These are phyloP conservation scores for Trichaptum fuscoviolaceum DNA, from an alignment of 768 basidiomycete genomes.

Conservation along the genomic window DNA sequence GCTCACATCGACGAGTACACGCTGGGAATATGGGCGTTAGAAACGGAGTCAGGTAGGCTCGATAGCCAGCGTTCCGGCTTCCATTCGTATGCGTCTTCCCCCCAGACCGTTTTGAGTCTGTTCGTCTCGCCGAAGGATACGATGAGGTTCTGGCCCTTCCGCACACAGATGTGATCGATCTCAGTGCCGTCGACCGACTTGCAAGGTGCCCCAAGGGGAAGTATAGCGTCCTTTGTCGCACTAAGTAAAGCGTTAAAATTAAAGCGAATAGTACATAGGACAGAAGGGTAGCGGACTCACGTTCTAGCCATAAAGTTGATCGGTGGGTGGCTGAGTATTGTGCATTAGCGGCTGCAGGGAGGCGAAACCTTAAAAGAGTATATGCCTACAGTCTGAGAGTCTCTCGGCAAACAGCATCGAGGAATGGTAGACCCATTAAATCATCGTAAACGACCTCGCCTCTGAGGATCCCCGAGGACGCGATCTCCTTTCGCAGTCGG, in stretches of 20 bases:
- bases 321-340: not conserved
- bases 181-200: constrained; percentile 4
- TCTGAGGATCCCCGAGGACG: not conserved
- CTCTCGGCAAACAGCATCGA: constrained; percentile 12
- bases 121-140: constrained; percentile 4
- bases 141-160: constrained; percentile 3
- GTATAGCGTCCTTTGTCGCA: constrained; percentile 5
- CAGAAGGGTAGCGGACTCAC: not conserved
- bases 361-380: not conserved
- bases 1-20: constrained; percentile 40
- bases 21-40: constrained; percentile 36
- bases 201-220: constrained; percentile 8
- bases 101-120: constrained; percentile 31
- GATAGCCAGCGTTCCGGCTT: constrained; percentile 47
- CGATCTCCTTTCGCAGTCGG: not conserved
- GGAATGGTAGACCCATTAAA: constrained; percentile 2
- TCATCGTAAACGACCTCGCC: constrained; percentile 6
- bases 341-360: not conserved
- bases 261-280: not conserved
- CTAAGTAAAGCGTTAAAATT: not conserved
- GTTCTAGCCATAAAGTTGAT: not conserved
- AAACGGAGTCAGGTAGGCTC: constrained; percentile 31
- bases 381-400: constrained; percentile 8
- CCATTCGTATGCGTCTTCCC: constrained; percentile 42
- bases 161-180: constrained; percentile 7